Base-by-base conservation (phyloP, 495 filamentous ascomycete genomes). In the Lineolata rhizophorae region DNA sequence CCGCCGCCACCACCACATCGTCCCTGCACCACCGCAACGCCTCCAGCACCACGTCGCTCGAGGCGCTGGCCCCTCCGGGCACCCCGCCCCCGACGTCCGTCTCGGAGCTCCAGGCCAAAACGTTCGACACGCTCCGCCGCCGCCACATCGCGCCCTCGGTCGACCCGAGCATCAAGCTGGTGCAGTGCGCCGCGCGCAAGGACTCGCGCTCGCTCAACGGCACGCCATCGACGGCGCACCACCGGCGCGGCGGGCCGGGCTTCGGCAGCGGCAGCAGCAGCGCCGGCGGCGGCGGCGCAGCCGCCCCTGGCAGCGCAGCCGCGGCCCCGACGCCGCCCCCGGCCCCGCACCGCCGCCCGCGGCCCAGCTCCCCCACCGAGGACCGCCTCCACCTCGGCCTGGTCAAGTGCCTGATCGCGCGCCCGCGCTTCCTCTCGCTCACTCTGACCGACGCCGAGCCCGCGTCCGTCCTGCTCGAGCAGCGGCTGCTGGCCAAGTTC, bases 361-460 rank as follows among this genome's bases (percentile, higher is more conserved):
- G 36, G 20, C 37, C 21, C 18, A 40, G 39, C 2, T 36, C 39
- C 22, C 48, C 48, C 35, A 51, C 55, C 18, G 48, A 46, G 43
- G 56, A 66, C n/a, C 65, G 60, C 30, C 58, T 82, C 9, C 76
- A 77, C 46, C 61, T 73, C 1, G 69, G 69, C 21, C 52, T 79
- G 3, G 58, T 77, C 19, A 64, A 67, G 19, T 75, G 72, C 18
- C 56, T 97, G 3, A 69, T 75, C 12, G 60, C 70, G 33, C 65
- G 67, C 18, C 83, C 52, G 2, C 63, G 64, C 17, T 97, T 94
- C 46, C 58, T 94, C 11, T 83, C 76, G 12, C 52, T 97, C 5
- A 94, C 84, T 8, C 58, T 94, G 13, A 80, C 87, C 20, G 65
- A 76, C 32, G 67, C 75, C 9, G 83, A 97, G 44, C 72, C 82